A percentile compares a stretch with the other conserved stretches of the same genome.
Conservation (phyloP, 2,329 filamentous ascomycete species). For the Rutstroemia sp. region DNA sequence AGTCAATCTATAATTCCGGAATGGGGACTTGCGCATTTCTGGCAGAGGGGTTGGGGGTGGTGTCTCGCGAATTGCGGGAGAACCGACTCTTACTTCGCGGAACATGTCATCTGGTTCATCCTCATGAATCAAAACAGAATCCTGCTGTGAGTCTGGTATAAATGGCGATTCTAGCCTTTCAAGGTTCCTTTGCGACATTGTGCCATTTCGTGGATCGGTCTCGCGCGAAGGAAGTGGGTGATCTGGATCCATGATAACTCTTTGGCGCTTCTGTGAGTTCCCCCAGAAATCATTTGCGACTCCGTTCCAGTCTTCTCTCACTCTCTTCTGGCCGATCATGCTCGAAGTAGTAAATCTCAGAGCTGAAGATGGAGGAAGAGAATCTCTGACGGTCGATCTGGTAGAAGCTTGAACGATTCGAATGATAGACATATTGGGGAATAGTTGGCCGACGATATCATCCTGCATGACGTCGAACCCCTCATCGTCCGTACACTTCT, state of each 20-base stretch:
- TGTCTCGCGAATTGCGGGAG: slow-evolving; percentile 18
- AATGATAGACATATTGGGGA: slow-evolving; percentile 21
- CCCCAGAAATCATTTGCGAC: slow-evolving; percentile 11
- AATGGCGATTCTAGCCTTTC: slow-evolving; percentile 7
- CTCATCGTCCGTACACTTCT: slow-evolving; percentile 29
- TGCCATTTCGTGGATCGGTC: slow-evolving; percentile 10
- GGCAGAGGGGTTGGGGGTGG: slow-evolving; percentile 16
- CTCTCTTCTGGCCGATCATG: slow-evolving; percentile 18
- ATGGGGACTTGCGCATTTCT: not conserved
- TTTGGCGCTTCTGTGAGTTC: slow-evolving; percentile 25
- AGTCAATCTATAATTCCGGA: slow-evolving; percentile 13
- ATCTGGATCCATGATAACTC: slow-evolving; percentile 23
- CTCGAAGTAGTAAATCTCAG: slow-evolving; percentile 23
- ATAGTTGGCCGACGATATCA: slow-evolving; percentile 25
- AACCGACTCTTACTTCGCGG: slow-evolving; percentile 20
- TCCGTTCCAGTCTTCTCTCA: slow-evolving; percentile 14
- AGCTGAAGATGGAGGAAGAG: slow-evolving; percentile 27
- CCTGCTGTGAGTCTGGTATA: slow-evolving; percentile 25
- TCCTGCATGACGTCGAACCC: slow-evolving; percentile 27
- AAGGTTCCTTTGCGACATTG: not conserved
- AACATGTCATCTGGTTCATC: slow-evolving; percentile 5
- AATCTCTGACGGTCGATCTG: slow-evolving; percentile 23
- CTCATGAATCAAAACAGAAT: slow-evolving; percentile 9
- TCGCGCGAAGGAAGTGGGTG: slow-evolving; percentile 27
- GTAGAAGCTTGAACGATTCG: slow-evolving; percentile 25